Evolutionary conservation across 1,284 basidiomycete genomes (phyloP).

Genomic region (Apiotrichum mycotoxinovorans): DNA sequence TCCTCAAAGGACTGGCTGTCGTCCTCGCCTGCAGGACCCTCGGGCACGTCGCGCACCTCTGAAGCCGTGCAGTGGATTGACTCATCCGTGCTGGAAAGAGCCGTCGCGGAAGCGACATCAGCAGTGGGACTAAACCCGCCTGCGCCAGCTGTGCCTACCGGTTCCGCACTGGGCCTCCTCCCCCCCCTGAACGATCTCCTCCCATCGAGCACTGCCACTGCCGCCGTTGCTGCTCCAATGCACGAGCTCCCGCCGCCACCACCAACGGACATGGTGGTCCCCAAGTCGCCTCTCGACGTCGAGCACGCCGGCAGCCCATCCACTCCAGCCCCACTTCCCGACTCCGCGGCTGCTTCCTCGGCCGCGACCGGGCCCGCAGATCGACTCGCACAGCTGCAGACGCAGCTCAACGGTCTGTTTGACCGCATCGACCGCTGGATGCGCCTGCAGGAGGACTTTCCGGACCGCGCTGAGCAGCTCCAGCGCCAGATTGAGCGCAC

Average conservation of each 20-base stretch:
- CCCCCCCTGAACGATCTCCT: not conserved
- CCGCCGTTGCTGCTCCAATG: too few relatives aligned
- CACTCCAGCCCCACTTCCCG: too few relatives aligned
- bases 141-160: too few relatives aligned
- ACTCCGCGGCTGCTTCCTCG: too few relatives aligned
- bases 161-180: not conserved
- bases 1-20: not conserved
- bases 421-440: conserved; percentile 6
- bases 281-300: too few relatives aligned
- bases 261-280: too few relatives aligned
- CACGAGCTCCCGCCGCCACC: too few relatives aligned
- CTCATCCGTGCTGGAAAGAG: not conserved
- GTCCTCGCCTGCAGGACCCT: not conserved
- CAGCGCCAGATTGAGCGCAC: conserved; percentile 7
- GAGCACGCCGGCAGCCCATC: too few relatives aligned
- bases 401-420: not conserved
- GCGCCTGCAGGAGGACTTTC: not conserved
- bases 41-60: too few relatives aligned
- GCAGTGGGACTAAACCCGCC: too few relatives aligned
- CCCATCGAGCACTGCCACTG: too few relatives aligned
- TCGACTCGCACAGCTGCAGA: not conserved
- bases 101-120: not conserved
- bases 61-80: not conserved
- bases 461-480: not conserved
- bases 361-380: not conserved